A percentile compares a stretch with the other conserved stretches of the same genome.
phyloP scores from a whole-genome alignment of 202 grass and related monocot genomes.

The Setaria italica region DNA sequence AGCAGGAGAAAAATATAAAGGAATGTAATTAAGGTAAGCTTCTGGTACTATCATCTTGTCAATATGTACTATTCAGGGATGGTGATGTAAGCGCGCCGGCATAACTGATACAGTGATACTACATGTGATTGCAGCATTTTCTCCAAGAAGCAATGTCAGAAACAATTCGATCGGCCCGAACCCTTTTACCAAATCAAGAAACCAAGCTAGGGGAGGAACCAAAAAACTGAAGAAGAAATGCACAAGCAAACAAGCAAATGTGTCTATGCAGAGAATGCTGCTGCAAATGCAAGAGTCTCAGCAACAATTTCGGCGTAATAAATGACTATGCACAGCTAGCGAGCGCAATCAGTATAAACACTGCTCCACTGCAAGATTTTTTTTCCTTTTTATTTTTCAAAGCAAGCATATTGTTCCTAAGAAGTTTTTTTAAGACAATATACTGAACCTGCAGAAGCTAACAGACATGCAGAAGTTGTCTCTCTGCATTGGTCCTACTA shows the following conservation, averaged over 20 bases:
- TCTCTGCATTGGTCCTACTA: background rate
- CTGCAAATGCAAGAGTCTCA: constrained; percentile 10
- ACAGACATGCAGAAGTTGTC: background rate
- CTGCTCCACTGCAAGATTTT: background rate
- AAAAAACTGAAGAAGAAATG: background rate
- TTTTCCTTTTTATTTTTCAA: background rate
- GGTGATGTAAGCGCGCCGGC: too few species aligned
- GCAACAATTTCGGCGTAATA: background rate
- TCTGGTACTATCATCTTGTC: too few species aligned
- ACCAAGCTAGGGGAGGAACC: background rate
- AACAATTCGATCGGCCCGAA: background rate
- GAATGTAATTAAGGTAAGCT: too few species aligned
- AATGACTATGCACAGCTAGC: background rate
- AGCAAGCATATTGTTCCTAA: background rate
- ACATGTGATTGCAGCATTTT: background rate
- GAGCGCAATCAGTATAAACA: background rate
- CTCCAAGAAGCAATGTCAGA: background rate
- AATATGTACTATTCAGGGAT: too few species aligned
- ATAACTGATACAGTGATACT: too few species aligned
- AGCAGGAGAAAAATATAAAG: too few species aligned
- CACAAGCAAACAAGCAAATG: background rate
- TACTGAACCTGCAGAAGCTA: background rate
- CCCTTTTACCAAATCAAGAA: background rate
- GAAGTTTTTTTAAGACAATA: background rate
- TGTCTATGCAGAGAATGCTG: background rate